Conservation (phyloP, 1,284 basidiomycete genomes). For the Trichosporon coremiiforme region DNA sequence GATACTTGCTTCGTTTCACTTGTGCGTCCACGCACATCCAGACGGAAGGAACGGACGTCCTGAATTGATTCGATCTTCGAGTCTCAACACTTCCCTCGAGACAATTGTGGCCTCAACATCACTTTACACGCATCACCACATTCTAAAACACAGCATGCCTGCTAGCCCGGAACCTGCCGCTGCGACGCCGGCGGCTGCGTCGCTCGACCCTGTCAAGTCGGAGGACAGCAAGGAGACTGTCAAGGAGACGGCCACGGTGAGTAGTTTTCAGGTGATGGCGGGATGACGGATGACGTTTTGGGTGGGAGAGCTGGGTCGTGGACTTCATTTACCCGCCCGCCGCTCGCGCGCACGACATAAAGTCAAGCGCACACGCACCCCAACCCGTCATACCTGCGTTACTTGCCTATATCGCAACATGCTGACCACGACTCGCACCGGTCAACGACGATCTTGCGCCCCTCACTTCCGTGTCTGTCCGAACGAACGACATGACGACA, state of each 20-base stretch:
- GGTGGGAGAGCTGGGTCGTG: not conserved
- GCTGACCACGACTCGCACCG: constrained; percentile 4
- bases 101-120: not conserved
- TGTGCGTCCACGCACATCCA: not conserved
- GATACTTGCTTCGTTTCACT: not conserved
- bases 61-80: constrained; percentile 4
- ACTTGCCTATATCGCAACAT: not conserved
- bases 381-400: not conserved
- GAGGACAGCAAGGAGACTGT: constrained; percentile 9
- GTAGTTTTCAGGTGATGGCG: not conserved
- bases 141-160: not conserved
- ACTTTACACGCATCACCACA: not conserved
- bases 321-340: not conserved
- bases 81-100: not conserved
- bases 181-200: not conserved
- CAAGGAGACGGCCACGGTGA: constrained; percentile 7
- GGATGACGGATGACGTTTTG: constrained; percentile 1
- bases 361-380: not conserved
- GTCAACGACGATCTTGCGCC: not conserved
- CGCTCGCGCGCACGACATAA: not conserved
- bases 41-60: constrained; percentile 1
- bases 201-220: not conserved
- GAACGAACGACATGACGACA: not conserved
- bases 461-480: not conserved
- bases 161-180: constrained; percentile 11